A percentile compares a stretch with the other conserved stretches of the same genome.
These are phyloP conservation scores for Tympanopsis confertula DNA, from an alignment of 2,329 filamentous ascomycete species.

Conservation along the genomic window DNA sequence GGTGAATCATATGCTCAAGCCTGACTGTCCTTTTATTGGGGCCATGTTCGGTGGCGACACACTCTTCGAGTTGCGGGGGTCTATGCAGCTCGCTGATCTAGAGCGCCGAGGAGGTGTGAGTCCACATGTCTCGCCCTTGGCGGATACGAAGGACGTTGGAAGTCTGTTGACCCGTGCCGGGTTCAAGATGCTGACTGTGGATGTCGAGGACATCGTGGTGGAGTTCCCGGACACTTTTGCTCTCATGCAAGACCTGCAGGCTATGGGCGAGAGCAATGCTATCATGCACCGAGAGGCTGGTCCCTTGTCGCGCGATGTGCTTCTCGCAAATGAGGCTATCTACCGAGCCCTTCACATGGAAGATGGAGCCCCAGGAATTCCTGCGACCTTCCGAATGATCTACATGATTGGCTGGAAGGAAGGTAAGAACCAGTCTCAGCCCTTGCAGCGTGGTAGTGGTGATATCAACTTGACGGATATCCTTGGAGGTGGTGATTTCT, in stretches of 20 bases:
- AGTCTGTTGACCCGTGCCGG: conserved; percentile 49
- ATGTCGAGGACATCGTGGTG: conserved; percentile 60
- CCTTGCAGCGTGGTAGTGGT: conserved; percentile 49
- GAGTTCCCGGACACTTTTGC: conserved; percentile 54
- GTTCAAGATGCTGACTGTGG: conserved; percentile 58
- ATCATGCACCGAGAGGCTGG: conserved; percentile 45
- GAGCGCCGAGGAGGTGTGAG: conserved; percentile 53
- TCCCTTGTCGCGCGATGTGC: conserved; percentile 43
- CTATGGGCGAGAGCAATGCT: conserved; percentile 60
- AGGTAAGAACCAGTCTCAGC: conserved; percentile 42
- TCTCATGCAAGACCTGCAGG: conserved; percentile 54
- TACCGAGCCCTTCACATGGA: conserved; percentile 53
- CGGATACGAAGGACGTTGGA: conserved; percentile 55
- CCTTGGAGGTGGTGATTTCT: conserved; percentile 31
- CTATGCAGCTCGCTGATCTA: conserved; percentile 54
- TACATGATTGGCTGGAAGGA: conserved; percentile 59
- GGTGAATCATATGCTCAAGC: conserved; percentile 51
- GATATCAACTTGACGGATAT: conserved; percentile 55
- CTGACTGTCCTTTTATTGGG: conserved; percentile 53
- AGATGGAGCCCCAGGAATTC: conserved; percentile 28
- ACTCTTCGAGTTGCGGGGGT: conserved; percentile 58
- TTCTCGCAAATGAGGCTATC: conserved; percentile 53
- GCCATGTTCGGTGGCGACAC: conserved; percentile 62
- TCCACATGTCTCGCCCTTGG: conserved; percentile 54
- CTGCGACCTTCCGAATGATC: conserved; percentile 56